A percentile compares a stretch with the other conserved stretches of the same genome.
phyloP scores from a whole-genome alignment of 306 rosid species.

The Sicyos baderoa region DNA sequence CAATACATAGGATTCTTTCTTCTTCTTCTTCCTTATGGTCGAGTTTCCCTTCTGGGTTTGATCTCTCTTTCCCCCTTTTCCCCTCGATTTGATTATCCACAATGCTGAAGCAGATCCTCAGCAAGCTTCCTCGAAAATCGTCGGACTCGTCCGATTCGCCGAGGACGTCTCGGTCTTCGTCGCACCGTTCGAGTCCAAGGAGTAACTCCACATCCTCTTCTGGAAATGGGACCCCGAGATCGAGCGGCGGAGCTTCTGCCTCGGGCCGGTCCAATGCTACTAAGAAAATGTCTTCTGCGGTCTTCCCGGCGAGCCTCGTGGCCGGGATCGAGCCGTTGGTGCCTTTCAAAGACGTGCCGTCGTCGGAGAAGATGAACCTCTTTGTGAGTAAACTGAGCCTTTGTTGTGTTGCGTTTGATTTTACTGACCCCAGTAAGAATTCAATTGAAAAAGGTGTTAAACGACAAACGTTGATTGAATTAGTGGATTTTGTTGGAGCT shows the following conservation, averaged over 20 bases:
- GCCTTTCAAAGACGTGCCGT: constrained; percentile 71
- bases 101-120: constrained; percentile 86
- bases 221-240: constrained; percentile 26
- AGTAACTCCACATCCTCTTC: constrained; percentile 30
- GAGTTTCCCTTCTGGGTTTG: constrained; percentile 33
- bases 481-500: constrained; percentile 63
- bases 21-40: neutral
- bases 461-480: constrained; percentile 61
- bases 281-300: constrained; percentile 62
- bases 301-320: constrained; percentile 76
- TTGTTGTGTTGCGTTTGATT: constrained; percentile 76
- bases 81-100: constrained; percentile 25
- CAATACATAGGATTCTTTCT: constrained; percentile 50
- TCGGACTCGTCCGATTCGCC: constrained; percentile 49
- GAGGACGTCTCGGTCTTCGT: constrained; percentile 28
- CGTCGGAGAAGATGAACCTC: constrained; percentile 63
- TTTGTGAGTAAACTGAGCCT: constrained; percentile 82
- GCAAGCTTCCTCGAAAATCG: constrained; percentile 74
- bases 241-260: constrained; percentile 35
- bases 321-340: constrained; percentile 68
- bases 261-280: constrained; percentile 28
- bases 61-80: constrained; percentile 21
- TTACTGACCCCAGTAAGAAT: constrained; percentile 62
- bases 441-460: constrained; percentile 69
- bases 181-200: constrained; percentile 42